Evolutionary conservation across 2,329 filamentous ascomycete species (phyloP).

Genomic region (Diaporthe destruens): DNA sequence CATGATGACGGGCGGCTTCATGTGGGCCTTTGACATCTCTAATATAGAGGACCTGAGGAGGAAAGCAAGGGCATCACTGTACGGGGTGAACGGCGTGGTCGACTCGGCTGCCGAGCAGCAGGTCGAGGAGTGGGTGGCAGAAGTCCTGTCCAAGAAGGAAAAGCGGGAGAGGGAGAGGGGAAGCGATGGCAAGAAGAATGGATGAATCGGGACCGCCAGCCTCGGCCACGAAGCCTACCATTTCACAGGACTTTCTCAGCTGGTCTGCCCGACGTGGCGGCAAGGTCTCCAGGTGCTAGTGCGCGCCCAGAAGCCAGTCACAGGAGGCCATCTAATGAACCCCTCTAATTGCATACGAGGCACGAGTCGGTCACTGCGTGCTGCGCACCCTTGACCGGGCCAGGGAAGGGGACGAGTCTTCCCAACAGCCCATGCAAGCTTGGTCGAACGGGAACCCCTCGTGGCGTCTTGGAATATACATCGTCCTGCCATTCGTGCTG

Average conservation of each 20-base stretch:
- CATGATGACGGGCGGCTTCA: constrained; percentile 77
- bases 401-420: neutral
- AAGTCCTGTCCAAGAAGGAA: constrained; percentile 70
- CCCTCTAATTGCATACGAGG: constrained; percentile 25
- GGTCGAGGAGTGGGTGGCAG: constrained; percentile 72
- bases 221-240: neutral
- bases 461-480: neutral
- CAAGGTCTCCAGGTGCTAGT: neutral
- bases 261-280: neutral
- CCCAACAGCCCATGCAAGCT: neutral
- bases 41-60: constrained; percentile 73
- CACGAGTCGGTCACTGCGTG: neutral
- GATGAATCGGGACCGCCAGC: constrained; percentile 48
- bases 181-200: constrained; percentile 34
- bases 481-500: neutral
- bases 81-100: constrained; percentile 49
- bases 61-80: constrained; percentile 60
- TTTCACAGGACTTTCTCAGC: too few relatives aligned
- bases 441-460: neutral
- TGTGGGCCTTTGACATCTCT: constrained; percentile 84
- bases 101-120: constrained; percentile 69
- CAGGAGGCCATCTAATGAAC: neutral
- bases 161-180: constrained; percentile 52
- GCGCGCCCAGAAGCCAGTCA: neutral
- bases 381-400: neutral